Evolutionary conservation across 1,284 basidiomycete genomes (phyloP).

Genomic region (Microbotryum violaceum): DNA sequence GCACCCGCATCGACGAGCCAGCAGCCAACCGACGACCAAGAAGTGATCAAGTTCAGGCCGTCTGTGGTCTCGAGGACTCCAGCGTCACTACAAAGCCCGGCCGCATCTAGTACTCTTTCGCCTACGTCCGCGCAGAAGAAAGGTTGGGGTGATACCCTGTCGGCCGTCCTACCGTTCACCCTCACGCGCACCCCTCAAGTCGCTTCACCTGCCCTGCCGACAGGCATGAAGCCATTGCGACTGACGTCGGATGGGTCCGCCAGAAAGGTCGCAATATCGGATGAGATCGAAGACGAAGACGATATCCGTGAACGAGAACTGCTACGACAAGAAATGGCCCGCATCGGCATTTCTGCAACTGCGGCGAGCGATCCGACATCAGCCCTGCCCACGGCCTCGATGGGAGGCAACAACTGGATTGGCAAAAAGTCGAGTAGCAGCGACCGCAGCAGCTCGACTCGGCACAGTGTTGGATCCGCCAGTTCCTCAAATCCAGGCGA

Average conservation of each 20-base stretch:
- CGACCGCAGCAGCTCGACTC: neutral
- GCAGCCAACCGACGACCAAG: neutral
- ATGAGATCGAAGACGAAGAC: constrained; percentile 34
- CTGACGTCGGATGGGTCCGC: constrained; percentile 12
- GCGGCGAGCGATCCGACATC: constrained; percentile 7
- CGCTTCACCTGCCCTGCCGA: neutral
- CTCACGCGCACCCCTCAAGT: constrained; percentile 3
- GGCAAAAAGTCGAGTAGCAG: neutral
- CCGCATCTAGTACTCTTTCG: constrained; percentile 1
- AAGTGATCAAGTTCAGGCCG: neutral
- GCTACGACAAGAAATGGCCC: constrained; percentile 21
- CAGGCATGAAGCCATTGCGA: constrained; percentile 25
- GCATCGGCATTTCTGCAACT: constrained; percentile 14
- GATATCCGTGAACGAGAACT: constrained; percentile 27
- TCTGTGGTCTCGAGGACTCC: neutral
- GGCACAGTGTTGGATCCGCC: neutral
- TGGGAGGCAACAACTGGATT: neutral
- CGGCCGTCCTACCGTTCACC: neutral
- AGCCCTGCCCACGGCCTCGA: neutral
- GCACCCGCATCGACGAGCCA: neutral
- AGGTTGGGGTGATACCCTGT: neutral
- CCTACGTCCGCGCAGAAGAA: neutral
- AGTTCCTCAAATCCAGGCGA: neutral
- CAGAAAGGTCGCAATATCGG: constrained; percentile 12
- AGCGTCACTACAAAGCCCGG: constrained; percentile 10